Evolutionary conservation across 2,329 filamentous ascomycete species (phyloP).

Genomic region (Malbranchea cinnamomea): DNA sequence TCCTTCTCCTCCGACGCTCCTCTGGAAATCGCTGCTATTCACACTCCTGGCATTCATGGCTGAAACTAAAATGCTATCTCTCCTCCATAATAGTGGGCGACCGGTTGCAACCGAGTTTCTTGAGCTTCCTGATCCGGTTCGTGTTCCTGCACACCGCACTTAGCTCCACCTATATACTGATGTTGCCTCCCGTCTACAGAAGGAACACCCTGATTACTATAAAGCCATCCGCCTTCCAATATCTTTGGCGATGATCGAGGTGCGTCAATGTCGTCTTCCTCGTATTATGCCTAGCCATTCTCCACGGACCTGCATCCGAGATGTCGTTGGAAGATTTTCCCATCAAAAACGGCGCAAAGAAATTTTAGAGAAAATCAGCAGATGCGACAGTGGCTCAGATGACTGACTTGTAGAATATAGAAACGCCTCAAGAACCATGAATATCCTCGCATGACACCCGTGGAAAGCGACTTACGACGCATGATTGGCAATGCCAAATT

Average conservation of each 20-base stretch:
- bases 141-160: slow-evolving; percentile 6
- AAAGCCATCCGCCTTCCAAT: slow-evolving; percentile 62
- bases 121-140: slow-evolving; percentile 45
- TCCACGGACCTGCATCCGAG: background rate
- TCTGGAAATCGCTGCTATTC: slow-evolving; percentile 3
- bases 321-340: too few species aligned
- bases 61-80: background rate
- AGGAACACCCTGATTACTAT: slow-evolving; percentile 59
- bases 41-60: too few species aligned
- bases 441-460: slow-evolving; percentile 54
- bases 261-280: too few species aligned
- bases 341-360: too few species aligned
- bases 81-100: slow-evolving; percentile 42
- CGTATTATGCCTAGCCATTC: background rate
- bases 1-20: background rate
- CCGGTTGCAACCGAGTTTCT: slow-evolving; percentile 63
- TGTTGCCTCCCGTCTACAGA: slow-evolving; percentile 20
- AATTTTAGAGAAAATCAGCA: too few species aligned
- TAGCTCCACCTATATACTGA: slow-evolving; percentile 4
- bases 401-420: slow-evolving; percentile 20
- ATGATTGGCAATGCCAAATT: slow-evolving; percentile 80
- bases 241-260: slow-evolving; percentile 61
- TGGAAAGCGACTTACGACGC: slow-evolving; percentile 77
- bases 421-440: slow-evolving; percentile 52
- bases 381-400: background rate